Evolutionary conservation across 208 protist genomes (phyloP), one percentile per base, ranked within the genome.

Genomic region (Crithidia acanthocephali): DNA sequence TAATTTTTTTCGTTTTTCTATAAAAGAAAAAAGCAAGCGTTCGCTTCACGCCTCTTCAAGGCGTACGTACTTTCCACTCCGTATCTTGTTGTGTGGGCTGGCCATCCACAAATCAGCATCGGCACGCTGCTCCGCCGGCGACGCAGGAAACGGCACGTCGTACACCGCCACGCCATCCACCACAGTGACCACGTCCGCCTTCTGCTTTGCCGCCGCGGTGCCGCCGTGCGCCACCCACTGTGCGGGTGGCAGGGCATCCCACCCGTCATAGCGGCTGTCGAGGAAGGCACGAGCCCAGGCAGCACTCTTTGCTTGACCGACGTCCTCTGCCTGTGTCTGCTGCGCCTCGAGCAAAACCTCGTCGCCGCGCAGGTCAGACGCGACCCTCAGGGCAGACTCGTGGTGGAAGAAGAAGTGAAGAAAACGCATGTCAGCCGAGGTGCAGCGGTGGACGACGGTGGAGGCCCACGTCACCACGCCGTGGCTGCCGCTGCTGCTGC

Each of bases 371-470:
- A 42, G 0, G 20, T 44, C 27, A n/a, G 28, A 53, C 52, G 11
- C 53, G 1, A 11, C 35, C 1, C 32, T 37, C 55, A 53, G 25
- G 15, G 42, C 30, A 16, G 2, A 27, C 61, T 64, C 62, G 4
- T 47, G 37, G 13, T 35, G 47, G 48, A 77, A 77, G 40, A 47
- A 77, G 48, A 60, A 44, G 22, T 72, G 64, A 33, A 70, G 32
- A 8, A 48, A 64, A 15, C 40, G 48, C n/a, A 28, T 32, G 25
- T 77, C 63, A 0, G 63, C 63, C 20, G 72, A 58, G 2, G 8
- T 10, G 48, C 55, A 64, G 37, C 64, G 72, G 64, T 77, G 72
- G n/a, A 55, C 72, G 9, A 64, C 71, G 3, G 61, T 51, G 8
- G 69, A 66, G 16, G 59, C 37, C 69, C 59, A 67, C 28, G 69